These are phyloP conservation scores for Hypoxylon sp. DNA, from an alignment of 2,329 filamentous ascomycete species.

Conservation along the genomic window DNA sequence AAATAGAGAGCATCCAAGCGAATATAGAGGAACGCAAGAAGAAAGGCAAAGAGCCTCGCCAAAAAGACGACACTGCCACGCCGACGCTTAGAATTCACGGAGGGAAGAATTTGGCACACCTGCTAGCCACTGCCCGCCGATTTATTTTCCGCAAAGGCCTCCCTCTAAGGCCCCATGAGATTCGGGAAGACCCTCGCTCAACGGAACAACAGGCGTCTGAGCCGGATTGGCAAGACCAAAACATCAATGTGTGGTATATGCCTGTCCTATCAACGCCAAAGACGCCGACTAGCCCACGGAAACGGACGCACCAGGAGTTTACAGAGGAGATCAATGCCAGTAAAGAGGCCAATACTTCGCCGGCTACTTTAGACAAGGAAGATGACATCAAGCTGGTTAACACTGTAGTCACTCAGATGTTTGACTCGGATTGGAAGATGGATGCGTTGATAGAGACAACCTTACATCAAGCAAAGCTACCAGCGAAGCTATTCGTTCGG, in stretches of 20 bases:
- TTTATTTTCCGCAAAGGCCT: conserved; percentile 91
- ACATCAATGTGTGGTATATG: conserved; percentile 88
- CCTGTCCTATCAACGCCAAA: conserved; percentile 62
- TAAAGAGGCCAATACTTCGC: not conserved
- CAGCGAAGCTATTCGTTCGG: conserved; percentile 79
- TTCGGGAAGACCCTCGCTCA: conserved; percentile 63
- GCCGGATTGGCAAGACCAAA: conserved; percentile 82
- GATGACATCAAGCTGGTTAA: conserved; percentile 68
- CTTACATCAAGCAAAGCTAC: conserved; percentile 76
- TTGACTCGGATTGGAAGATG: conserved; percentile 80
- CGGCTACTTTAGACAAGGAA: conserved; percentile 52
- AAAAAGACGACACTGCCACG: conserved; percentile 41
- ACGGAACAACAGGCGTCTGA: conserved; percentile 61
- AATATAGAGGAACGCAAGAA: conserved; percentile 58
- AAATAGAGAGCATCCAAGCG: conserved; percentile 59
- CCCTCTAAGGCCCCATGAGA: conserved; percentile 79
- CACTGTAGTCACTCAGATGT: conserved; percentile 81
- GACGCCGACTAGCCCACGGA: conserved; percentile 50
- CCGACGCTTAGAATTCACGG: conserved; percentile 78
- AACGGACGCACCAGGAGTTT: conserved; percentile 64
- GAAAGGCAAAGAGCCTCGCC: conserved; percentile 54
- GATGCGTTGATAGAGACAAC: conserved; percentile 78
- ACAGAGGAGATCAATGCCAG: conserved; percentile 28
- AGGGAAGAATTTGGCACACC: conserved; percentile 83
- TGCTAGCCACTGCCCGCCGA: conserved; percentile 83